Evolutionary conservation across 495 filamentous ascomycete species (phyloP).

Genomic region (Aspergillus cavernicola): DNA sequence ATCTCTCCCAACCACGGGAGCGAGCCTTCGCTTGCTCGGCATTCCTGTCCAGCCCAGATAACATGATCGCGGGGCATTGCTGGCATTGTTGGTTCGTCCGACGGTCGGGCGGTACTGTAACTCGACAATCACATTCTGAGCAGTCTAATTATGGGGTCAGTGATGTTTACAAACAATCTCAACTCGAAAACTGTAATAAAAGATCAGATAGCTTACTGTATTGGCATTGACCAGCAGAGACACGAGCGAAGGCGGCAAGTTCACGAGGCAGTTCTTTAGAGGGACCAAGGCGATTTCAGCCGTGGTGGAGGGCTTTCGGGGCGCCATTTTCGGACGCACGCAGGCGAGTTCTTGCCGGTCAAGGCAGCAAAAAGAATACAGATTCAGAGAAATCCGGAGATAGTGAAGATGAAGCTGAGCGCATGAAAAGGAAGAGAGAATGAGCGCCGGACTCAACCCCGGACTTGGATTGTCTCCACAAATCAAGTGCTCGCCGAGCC

Average conservation of each 20-base stretch:
- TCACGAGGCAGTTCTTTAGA: slow-evolving; percentile 91
- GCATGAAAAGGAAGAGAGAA: background rate
- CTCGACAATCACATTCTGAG: slow-evolving; percentile 95
- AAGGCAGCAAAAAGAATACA: slow-evolving; percentile 5
- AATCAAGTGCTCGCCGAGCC: slow-evolving; percentile 23
- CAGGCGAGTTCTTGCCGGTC: slow-evolving; percentile 3
- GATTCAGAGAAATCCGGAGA: slow-evolving; percentile 4
- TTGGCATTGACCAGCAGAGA: slow-evolving; percentile 81
- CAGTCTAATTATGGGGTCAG: slow-evolving; percentile 52
- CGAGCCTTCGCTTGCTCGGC: slow-evolving; percentile 79
- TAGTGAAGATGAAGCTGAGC: background rate
- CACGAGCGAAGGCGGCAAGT: slow-evolving; percentile 82
- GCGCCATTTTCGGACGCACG: slow-evolving; percentile 50
- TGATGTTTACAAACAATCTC: background rate
- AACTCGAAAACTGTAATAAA: background rate
- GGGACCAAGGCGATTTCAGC: slow-evolving; percentile 78
- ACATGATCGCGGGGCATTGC: slow-evolving; percentile 59
- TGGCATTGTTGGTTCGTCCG: slow-evolving; percentile 35
- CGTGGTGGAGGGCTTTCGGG: slow-evolving; percentile 63
- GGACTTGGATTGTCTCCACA: slow-evolving; percentile 31
- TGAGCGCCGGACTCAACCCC: slow-evolving; percentile 22
- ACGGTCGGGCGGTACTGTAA: slow-evolving; percentile 58
- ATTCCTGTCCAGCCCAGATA: slow-evolving; percentile 96
- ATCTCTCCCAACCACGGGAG: slow-evolving; percentile 67
- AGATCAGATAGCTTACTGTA: slow-evolving; percentile 55